Conservation (phyloP, 345 rosid genomes). For the Pugionium cornutum region DNA sequence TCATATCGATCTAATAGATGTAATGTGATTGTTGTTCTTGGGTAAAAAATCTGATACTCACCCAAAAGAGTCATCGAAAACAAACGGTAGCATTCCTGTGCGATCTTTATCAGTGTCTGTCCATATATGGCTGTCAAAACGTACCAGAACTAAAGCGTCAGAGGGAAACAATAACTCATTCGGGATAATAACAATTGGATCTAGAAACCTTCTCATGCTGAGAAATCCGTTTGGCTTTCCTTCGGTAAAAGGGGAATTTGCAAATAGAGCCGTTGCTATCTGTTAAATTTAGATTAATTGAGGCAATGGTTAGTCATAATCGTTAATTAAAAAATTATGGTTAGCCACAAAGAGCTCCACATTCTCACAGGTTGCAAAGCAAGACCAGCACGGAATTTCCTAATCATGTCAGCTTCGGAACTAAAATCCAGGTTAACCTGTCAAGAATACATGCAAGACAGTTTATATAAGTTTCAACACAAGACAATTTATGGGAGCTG, state of each 20-base stretch:
- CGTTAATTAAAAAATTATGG: background rate
- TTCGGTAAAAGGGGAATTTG: slow-evolving; percentile 96
- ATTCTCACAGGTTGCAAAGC: slow-evolving; percentile 93
- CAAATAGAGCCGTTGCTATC: slow-evolving; percentile 98
- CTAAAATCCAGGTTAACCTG: slow-evolving; percentile 96
- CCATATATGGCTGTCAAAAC: slow-evolving; percentile 83
- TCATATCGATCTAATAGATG: background rate
- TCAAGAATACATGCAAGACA: slow-evolving; percentile 22
- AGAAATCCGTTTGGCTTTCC: slow-evolving; percentile 98
- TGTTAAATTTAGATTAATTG: slow-evolving; percentile 48
- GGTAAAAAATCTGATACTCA: slow-evolving; percentile 41
- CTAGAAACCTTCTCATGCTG: slow-evolving; percentile 88
- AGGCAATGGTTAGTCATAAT: slow-evolving; percentile 33
- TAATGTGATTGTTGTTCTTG: slow-evolving; percentile 9
- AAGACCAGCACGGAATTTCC: slow-evolving; percentile 93
- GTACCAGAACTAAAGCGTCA: slow-evolving; percentile 32
- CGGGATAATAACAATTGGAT: slow-evolving; percentile 14
- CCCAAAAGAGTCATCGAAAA: slow-evolving; percentile 92
- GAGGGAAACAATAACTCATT: slow-evolving; percentile 2
- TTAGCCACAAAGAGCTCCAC: slow-evolving; percentile 28
- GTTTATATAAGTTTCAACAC: slow-evolving; percentile 8
- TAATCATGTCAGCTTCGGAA: slow-evolving; percentile 97
- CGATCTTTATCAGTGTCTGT: slow-evolving; percentile 93
- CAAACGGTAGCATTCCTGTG: slow-evolving; percentile 95
- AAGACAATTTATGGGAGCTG: background rate